A percentile compares a stretch with the other conserved stretches of the same genome.
Evolutionary conservation across 2,329 filamentous ascomycete species (phyloP).

Genomic region (Sclerotinia glacialis): DNA sequence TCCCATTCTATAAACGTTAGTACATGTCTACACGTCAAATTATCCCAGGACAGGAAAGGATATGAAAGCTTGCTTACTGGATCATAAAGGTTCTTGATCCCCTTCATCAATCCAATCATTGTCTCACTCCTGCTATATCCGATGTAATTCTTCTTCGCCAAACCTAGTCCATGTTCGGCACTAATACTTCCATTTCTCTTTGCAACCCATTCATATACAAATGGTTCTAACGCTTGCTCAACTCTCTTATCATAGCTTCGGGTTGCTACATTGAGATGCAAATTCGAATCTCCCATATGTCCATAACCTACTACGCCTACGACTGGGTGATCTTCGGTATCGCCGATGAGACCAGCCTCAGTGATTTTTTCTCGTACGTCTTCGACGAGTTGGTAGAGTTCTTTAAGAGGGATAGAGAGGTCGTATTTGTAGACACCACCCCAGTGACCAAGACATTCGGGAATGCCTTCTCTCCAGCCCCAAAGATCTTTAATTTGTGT

Average conservation of each 20-base stretch:
- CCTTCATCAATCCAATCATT: constrained; percentile 88
- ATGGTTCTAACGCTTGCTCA: constrained; percentile 86
- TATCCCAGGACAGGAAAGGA: not conserved
- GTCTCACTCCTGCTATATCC: constrained; percentile 87
- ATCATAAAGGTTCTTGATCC: constrained; percentile 91
- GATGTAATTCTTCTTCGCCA: constrained; percentile 95
- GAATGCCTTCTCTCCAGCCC: constrained; percentile 90
- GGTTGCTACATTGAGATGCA: constrained; percentile 88
- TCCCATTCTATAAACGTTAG: constrained; percentile 9
- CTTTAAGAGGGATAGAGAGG: constrained; percentile 82
- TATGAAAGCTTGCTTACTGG: constrained; percentile 67
- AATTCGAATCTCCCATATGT: constrained; percentile 95
- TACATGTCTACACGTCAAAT: not conserved
- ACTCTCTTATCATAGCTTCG: constrained; percentile 82
- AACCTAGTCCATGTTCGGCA: constrained; percentile 88
- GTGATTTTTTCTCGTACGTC: constrained; percentile 73
- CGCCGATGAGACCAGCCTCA: constrained; percentile 72
- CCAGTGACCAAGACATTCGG: constrained; percentile 83
- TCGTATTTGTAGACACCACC: constrained; percentile 99
- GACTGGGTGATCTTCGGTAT: constrained; percentile 72
- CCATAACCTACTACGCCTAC: constrained; percentile 93
- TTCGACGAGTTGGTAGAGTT: constrained; percentile 86
- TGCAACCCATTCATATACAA: constrained; percentile 95
- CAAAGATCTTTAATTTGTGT: constrained; percentile 84
- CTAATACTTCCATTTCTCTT: constrained; percentile 89